These are phyloP conservation scores for Phytophthora citrophthora DNA, from an alignment of 352 stramenopile genomes.

Conservation along the genomic window DNA sequence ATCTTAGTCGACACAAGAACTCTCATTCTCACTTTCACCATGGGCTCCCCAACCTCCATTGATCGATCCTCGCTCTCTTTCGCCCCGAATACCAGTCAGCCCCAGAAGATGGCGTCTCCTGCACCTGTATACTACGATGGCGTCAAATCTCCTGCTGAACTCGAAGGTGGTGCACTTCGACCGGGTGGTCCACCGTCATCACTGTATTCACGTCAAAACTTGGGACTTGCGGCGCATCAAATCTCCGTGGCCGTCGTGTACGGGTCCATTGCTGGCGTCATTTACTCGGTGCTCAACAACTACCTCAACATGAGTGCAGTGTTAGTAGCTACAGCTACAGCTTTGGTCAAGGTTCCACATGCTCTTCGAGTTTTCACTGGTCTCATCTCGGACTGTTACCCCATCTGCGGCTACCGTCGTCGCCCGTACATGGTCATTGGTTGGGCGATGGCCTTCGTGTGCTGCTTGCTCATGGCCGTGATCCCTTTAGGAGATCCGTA, in stretches of 20 bases:
- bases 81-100: background rate
- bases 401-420: constrained; percentile 51
- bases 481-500: constrained; percentile 48
- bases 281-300: constrained; percentile 61
- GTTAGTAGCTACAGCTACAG: constrained; percentile 40
- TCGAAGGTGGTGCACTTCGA: constrained; percentile 40
- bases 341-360: constrained; percentile 44
- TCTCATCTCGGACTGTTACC: constrained; percentile 46
- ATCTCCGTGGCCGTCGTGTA: constrained; percentile 45
- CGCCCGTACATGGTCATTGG: constrained; percentile 23
- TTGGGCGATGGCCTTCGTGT: constrained; percentile 38
- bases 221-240: constrained; percentile 50
- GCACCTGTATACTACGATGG: constrained; percentile 15
- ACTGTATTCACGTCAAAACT: constrained; percentile 36
- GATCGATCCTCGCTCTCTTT: constrained; percentile 18
- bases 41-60: constrained; percentile 13
- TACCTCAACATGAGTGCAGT: constrained; percentile 57
- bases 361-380: constrained; percentile 52
- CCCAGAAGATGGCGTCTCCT: constrained; percentile 22
- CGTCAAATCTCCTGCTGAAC: constrained; percentile 22
- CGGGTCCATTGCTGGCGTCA: constrained; percentile 27
- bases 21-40: background rate
- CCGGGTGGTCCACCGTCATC: constrained; percentile 41
- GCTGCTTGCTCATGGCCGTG: constrained; percentile 44
- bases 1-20: background rate